Conservation (phyloP, 1,139 yeast genomes). For the Hansenula sp. region DNA sequence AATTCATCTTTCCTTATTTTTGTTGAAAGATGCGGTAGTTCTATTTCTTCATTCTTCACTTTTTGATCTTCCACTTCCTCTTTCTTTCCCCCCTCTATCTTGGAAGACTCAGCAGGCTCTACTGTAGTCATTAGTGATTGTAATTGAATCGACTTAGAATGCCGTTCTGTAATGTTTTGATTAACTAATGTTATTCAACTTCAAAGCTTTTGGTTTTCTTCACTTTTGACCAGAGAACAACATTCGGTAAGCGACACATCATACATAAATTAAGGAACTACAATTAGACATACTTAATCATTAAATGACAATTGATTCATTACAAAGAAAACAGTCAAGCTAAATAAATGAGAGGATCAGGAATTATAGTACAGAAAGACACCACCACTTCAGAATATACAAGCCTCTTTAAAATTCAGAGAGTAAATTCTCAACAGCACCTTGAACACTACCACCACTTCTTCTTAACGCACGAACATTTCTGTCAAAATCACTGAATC, state of each 20-base stretch:
- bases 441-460: constrained; percentile 96
- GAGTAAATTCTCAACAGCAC: constrained; percentile 86
- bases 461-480: constrained; percentile 90
- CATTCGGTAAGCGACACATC: no score
- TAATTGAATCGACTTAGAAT: neutral
- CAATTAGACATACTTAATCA: no score
- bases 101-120: neutral
- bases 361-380: no score
- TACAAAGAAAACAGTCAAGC: no score
- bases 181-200: no score
- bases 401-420: constrained; percentile 34
- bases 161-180: neutral
- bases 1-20: constrained; percentile 5
- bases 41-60: neutral
- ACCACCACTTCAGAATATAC: no score
- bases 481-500: constrained; percentile 88
- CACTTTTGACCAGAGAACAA: no score
- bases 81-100: neutral
- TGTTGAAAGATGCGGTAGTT: constrained; percentile 2
- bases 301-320: no score
- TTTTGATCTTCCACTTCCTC: neutral
- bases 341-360: no score
- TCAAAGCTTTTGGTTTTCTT: no score
- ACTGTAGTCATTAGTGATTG: neutral
- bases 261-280: no score